Conservation (phyloP, 1,284 basidiomycete genomes). For the Porodaedalea pini region DNA sequence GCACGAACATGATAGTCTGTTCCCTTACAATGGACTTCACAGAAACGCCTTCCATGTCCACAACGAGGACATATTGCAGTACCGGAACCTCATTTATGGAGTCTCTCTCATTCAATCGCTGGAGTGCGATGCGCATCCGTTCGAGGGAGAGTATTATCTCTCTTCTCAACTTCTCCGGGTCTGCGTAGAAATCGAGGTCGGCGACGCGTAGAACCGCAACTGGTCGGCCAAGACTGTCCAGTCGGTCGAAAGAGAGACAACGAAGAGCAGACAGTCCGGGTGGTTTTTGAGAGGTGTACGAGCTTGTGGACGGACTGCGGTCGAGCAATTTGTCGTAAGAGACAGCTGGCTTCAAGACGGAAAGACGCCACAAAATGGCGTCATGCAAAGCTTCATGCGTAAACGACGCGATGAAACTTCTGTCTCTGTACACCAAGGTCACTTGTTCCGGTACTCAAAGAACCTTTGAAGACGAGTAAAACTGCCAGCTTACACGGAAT, state of each 20-base stretch:
- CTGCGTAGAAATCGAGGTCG: constrained; percentile 35
- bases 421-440: constrained; percentile 46
- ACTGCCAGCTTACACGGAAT: constrained; percentile 48
- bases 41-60: constrained; percentile 63
- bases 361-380: constrained; percentile 57
- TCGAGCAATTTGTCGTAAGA: constrained; percentile 8
- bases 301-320: background rate
- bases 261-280: constrained; percentile 34
- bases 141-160: constrained; percentile 50
- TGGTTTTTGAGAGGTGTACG: constrained; percentile 18
- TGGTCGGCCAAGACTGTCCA: constrained; percentile 61
- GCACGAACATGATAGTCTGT: background rate
- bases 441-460: too few species aligned
- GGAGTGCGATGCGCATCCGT: constrained; percentile 50
- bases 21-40: constrained; percentile 54
- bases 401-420: constrained; percentile 59
- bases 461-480: too few species aligned
- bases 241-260: constrained; percentile 48
- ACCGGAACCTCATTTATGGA: constrained; percentile 28
- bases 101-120: constrained; percentile 34
- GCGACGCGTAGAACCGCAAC: constrained; percentile 45
- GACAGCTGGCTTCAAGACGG: constrained; percentile 39
- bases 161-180: constrained; percentile 37
- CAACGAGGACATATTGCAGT: constrained; percentile 64
- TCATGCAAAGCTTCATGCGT: constrained; percentile 57